These are phyloP conservation scores for Paramecium biaurelia DNA, from an alignment of 73 alveolate genomes.

Conservation along the genomic window DNA sequence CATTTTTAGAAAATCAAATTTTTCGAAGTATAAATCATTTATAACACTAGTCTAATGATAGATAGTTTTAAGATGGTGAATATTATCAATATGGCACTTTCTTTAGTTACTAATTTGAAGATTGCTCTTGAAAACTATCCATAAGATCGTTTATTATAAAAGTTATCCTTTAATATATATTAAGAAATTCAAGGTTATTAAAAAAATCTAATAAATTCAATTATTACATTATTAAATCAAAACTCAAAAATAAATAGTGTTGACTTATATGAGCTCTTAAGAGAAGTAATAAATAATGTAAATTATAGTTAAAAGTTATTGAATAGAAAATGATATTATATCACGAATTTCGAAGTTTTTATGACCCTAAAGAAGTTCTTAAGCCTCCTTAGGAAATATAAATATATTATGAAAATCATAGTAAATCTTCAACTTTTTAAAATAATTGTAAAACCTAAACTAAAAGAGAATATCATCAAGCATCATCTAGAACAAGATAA, in stretches of 20 bases:
- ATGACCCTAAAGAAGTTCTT: neutral
- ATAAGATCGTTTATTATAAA: neutral
- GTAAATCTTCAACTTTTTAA: neutral
- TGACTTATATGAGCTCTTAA: neutral
- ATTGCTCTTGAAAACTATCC: slow-evolving; percentile 23
- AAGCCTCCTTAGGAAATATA: neutral
- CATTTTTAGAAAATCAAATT: neutral
- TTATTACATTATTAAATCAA: neutral
- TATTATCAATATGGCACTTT: neutral
- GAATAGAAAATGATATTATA: slow-evolving; percentile 7
- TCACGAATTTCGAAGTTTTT: neutral
- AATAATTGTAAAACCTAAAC: neutral
- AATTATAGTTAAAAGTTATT: neutral
- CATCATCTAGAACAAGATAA: neutral
- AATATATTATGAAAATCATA: neutral
- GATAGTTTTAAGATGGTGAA: slow-evolving; percentile 23
- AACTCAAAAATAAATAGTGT: neutral
- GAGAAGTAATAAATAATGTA: neutral
- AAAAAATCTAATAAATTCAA: neutral
- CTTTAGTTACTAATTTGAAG: neutral
- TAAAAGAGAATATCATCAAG: neutral
- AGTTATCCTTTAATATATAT: neutral
- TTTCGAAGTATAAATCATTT: neutral
- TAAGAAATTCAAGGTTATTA: neutral
- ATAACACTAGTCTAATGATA: neutral